Evolutionary conservation across 1,284 basidiomycete genomes (phyloP).

Genomic region (Veloporphyrellus conicus): DNA sequence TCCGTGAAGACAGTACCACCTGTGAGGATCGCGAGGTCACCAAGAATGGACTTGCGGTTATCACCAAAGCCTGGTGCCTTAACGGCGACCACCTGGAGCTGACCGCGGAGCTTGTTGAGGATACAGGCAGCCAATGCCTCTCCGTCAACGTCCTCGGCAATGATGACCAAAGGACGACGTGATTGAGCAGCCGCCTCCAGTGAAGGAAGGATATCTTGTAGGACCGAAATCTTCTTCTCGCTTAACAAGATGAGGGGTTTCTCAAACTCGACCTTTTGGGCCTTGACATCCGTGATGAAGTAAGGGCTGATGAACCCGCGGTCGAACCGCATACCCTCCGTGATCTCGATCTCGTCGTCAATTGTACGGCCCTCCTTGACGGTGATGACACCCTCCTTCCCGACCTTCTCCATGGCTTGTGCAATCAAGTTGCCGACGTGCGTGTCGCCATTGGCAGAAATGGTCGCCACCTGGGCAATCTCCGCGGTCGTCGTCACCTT

Average conservation of each 20-base stretch:
- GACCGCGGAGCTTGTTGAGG: conserved; percentile 97
- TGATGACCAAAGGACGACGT: conserved; percentile 90
- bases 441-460: conserved; percentile 94
- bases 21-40: conserved; percentile 94
- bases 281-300: conserved; percentile 98
- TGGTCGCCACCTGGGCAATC: conserved; percentile 97
- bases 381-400: conserved; percentile 99
- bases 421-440: conserved; percentile 96
- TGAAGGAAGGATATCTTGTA: conserved; percentile 94
- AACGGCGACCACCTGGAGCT: conserved; percentile 88
- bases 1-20: conserved; percentile 98
- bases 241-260: conserved; percentile 91
- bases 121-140: conserved; percentile 97
- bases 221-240: conserved; percentile 96
- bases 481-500: conserved; percentile 96
- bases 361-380: conserved; percentile 98
- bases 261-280: conserved; percentile 95
- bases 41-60: conserved; percentile 97
- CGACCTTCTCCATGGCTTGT: conserved; percentile 99
- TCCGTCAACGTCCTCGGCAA: conserved; percentile 96
- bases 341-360: conserved; percentile 98
- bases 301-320: conserved; percentile 98
- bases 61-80: conserved; percentile 99
- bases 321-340: conserved; percentile 99
- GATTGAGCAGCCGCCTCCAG: conserved; percentile 90